Base-by-base conservation (phyloP, 345 rosid genomes). In the Rhizophora apiculata region DNA sequence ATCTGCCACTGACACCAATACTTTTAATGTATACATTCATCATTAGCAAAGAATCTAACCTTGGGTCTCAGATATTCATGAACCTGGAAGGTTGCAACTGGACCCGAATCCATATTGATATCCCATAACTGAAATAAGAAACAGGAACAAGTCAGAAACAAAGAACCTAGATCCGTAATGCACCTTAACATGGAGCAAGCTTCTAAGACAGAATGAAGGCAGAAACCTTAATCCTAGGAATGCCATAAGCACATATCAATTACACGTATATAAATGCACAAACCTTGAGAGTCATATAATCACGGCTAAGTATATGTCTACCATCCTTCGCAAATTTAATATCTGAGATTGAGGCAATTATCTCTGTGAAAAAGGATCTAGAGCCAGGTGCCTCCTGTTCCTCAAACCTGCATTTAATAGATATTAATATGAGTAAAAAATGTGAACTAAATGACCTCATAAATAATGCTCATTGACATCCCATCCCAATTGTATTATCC, bases 241-340 rank as follows among this genome's bases (percentile, higher is more conserved):
- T 56, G 60, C 13, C 32, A 16, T 62, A 49, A 53, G 43, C 6
- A 48, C 26, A 52, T 31, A 39, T 37, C 54, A 52, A 64, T 11
- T 26, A 37, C 62, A n/a, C 48, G 18, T 5, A 11, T 68, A 60
- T 3, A 65, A 32, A 51, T 63, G 34, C 1, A 53, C 21, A 34
- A 68, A 92, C 98, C 96, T 93, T 93, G 67, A 93, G 94, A 64
- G 96, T 89, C 98, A 93, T 91, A 85, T 91, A 93, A 80, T 93
- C 98, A 52, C 98, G 96, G 78, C 96, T 87, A 71, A 92, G 90
- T 72, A 92, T 81, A 75, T 88, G 83, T 79, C 95, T 88, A 63
- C 98, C 96, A 68, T 79, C 88, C 78, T 79, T 88, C 0, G 91
- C 84, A 79, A 93, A 93, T 81, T 90, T 93, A 68, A 90, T 85